Percentiles rank a stretch among this genome's conserved stretches.
Conservation (phyloP, 805 yeast genomes). For the Starmerella lactis-condensi region DNA sequence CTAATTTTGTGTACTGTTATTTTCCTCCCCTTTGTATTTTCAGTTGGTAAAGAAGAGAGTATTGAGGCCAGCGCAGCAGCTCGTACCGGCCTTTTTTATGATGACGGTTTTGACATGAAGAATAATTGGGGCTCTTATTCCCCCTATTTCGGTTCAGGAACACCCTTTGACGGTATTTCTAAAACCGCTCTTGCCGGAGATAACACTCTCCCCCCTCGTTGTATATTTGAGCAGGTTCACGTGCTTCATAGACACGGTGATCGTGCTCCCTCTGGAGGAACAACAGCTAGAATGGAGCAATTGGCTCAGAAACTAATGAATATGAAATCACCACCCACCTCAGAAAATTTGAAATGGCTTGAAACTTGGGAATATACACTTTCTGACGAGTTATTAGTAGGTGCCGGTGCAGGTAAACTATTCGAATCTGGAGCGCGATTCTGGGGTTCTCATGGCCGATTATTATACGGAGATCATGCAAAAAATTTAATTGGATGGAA, state of each 20-base stretch:
- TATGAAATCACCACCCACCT: slow-evolving; percentile 17
- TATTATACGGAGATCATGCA: slow-evolving; percentile 21
- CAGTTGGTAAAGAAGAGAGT: slow-evolving; percentile 4
- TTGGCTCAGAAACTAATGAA: slow-evolving; percentile 22
- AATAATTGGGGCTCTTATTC: slow-evolving; percentile 27
- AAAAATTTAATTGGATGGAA: slow-evolving; percentile 17
- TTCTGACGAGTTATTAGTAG: slow-evolving; percentile 22
- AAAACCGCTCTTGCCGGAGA: slow-evolving; percentile 18
- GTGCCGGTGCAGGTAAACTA: slow-evolving; percentile 25
- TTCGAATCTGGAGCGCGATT: slow-evolving; percentile 24
- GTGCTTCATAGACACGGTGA: slow-evolving; percentile 64
- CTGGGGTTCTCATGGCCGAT: slow-evolving; percentile 27
- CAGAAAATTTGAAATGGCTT: slow-evolving; percentile 20
- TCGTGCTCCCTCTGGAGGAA: slow-evolving; percentile 41
- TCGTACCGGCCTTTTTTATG: slow-evolving; percentile 23
- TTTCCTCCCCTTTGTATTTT: slow-evolving; percentile 5
- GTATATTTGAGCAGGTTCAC: slow-evolving; percentile 48
- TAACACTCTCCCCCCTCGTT: slow-evolving; percentile 24
- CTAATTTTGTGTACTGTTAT: slow-evolving; percentile 5
- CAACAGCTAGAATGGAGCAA: slow-evolving; percentile 24
- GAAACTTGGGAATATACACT: slow-evolving; percentile 21
- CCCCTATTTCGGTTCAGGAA: slow-evolving; percentile 25
- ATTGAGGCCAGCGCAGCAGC: slow-evolving; percentile 21
- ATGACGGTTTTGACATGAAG: slow-evolving; percentile 24
- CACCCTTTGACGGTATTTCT: slow-evolving; percentile 21